Base-by-base conservation (phyloP, 768 basidiomycete genomes). In the Suillus sp. region DNA sequence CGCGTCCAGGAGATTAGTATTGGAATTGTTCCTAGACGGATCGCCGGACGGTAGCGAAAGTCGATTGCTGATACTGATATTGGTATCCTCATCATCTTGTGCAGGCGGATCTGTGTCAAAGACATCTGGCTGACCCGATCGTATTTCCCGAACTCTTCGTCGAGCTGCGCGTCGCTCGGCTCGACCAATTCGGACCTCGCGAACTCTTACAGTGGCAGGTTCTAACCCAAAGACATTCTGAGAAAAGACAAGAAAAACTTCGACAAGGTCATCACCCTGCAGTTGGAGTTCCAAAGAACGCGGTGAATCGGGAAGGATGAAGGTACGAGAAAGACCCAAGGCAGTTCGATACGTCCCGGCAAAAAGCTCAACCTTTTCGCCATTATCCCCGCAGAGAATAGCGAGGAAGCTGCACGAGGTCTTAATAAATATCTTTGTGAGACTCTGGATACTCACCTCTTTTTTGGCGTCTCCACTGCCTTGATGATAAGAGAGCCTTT, bases 221-320 rank as follows among this genome's bases (percentile, higher is more conserved):
- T 96, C 94, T 42, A 96, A 78, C 13, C 95, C 94, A 71, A 96
- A 96, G 34, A 96, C 91, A 66, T 94, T 95, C 72, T 95, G 93
- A 2, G 89, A 85, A 72, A 96, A 96, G 4, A 96, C 91, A 34
- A 96, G 82, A 74, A 95, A 96, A 9, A 96, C 89, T 73, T 96
- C 94, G 4, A 95, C 93, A 3, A 96, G 83, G 69, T 96, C 94
- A 71, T 96, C 95, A 7, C 94, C 94, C 74, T 96, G 94, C 13
- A 96, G 79, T 73, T 96, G 88, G 25, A 96, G 80, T 72, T 95
- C 95, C 58, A 96, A 78, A 3, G 92, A 92, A 32, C 91, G 84
- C 3, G 94, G 94, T 14, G 93, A 94, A 71, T 96, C 94, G 0
- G 94, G 94, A 42, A 96, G 79, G 66, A 96, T 95, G 73, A 96